Percentiles rank a stretch among this genome's conserved stretches.
These are phyloP conservation scores for Ramularia endophylla DNA, from an alignment of 2,329 filamentous ascomycete genomes.

Conservation along the genomic window DNA sequence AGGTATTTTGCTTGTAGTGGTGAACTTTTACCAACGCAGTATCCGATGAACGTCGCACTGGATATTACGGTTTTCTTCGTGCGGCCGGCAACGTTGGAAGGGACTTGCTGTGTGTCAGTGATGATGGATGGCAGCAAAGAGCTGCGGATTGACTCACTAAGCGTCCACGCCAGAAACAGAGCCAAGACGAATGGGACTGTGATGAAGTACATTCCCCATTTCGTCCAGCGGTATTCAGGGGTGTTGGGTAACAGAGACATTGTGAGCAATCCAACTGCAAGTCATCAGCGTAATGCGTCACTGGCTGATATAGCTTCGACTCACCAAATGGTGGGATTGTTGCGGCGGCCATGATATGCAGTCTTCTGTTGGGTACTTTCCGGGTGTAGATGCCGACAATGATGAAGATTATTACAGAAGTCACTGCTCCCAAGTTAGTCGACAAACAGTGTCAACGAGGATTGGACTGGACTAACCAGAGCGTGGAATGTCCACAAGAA, in stretches of 20 bases:
- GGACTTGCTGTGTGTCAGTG: slow-evolving; percentile 20
- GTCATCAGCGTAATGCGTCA: neutral
- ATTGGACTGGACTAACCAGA: slow-evolving; percentile 11
- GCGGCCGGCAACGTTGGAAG: slow-evolving; percentile 42
- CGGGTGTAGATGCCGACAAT: slow-evolving; percentile 30
- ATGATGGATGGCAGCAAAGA: neutral
- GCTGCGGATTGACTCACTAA: slow-evolving; percentile 14
- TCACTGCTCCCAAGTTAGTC: no score
- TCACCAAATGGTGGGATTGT: slow-evolving; percentile 28
- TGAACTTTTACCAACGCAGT: slow-evolving; percentile 34
- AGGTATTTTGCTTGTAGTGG: neutral
- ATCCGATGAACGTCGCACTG: slow-evolving; percentile 42
- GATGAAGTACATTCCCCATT: slow-evolving; percentile 28
- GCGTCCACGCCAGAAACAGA: slow-evolving; percentile 31
- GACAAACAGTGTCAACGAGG: neutral
- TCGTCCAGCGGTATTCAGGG: slow-evolving; percentile 25
- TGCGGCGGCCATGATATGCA: slow-evolving; percentile 31
- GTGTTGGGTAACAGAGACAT: slow-evolving; percentile 33
- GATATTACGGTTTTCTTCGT: slow-evolving; percentile 44
- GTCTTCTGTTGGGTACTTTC: slow-evolving; percentile 23
- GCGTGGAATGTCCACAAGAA: slow-evolving; percentile 31
- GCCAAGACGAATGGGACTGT: slow-evolving; percentile 30
- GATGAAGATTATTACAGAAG: slow-evolving; percentile 30
- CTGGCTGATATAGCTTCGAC: neutral
- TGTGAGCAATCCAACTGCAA: slow-evolving; percentile 26